phyloP scores from a whole-genome alignment of 2,329 filamentous ascomycete genomes.

The Aspergillus piperis region DNA sequence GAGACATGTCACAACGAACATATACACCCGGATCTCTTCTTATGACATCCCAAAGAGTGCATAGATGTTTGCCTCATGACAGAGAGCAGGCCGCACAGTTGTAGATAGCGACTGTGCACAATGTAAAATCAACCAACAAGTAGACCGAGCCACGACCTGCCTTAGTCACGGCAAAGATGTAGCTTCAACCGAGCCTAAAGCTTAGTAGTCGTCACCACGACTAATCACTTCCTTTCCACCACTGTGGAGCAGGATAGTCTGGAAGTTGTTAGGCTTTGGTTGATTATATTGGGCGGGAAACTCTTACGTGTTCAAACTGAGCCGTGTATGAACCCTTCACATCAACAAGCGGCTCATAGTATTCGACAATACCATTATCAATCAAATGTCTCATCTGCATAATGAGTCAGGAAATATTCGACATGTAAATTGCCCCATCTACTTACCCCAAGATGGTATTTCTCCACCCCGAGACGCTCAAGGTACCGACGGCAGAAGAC shows the following conservation, averaged over 20 bases:
- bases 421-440: not conserved
- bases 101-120: too few species aligned
- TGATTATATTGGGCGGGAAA: not conserved
- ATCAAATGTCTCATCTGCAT: constrained; percentile 60
- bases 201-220: constrained; percentile 55
- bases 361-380: constrained; percentile 58
- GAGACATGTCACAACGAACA: too few species aligned
- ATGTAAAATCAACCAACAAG: too few species aligned
- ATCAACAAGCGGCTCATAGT: constrained; percentile 60
- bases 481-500: constrained; percentile 65
- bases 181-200: too few species aligned
- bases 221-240: constrained; percentile 55
- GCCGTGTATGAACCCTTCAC: constrained; percentile 63
- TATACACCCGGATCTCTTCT: too few species aligned
- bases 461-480: constrained; percentile 62
- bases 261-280: constrained; percentile 5
- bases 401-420: constrained; percentile 17
- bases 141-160: too few species aligned
- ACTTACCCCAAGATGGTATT: constrained; percentile 60
- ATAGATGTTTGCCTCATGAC: too few species aligned
- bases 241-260: constrained; percentile 53
- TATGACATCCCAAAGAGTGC: too few species aligned
- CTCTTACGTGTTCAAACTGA: constrained; percentile 61
- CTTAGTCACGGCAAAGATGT: not conserved
- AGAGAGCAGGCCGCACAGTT: too few species aligned